Percentiles rank a stretch among this genome's conserved stretches.
These are phyloP conservation scores for Liquidambar formosana DNA, from an alignment of 164 flowering plant species.

Conservation along the genomic window DNA sequence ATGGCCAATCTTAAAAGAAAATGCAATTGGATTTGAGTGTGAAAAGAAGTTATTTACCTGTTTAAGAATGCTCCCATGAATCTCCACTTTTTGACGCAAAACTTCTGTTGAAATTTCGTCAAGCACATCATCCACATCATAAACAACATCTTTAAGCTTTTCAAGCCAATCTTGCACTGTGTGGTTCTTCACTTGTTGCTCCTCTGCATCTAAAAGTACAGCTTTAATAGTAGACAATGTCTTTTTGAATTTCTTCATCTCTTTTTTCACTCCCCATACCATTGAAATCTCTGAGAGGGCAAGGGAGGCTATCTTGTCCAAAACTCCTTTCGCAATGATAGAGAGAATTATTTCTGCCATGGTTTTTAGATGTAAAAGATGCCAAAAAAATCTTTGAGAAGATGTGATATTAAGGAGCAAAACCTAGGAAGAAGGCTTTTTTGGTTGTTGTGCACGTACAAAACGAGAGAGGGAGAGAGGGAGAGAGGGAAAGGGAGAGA, in stretches of 20 bases:
- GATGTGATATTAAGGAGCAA: too few relatives aligned
- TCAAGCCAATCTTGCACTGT: conserved; percentile 13
- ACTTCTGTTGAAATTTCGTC: conserved; percentile 8
- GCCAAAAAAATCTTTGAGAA: too few relatives aligned
- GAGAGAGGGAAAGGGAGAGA: too few relatives aligned
- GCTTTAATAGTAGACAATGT: background rate
- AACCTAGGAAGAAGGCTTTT: too few relatives aligned
- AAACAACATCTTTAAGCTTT: conserved; percentile 8
- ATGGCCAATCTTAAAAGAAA: background rate
- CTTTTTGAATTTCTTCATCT: background rate
- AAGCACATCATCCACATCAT: conserved; percentile 19
- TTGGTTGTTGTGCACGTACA: too few relatives aligned
- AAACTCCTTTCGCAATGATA: background rate
- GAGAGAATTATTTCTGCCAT: background rate
- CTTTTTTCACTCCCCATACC: background rate
- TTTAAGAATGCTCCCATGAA: background rate
- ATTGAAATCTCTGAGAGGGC: background rate
- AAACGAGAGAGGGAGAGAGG: too few relatives aligned
- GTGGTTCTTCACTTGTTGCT: background rate
- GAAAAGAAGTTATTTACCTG: background rate
- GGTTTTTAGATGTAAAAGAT: background rate
- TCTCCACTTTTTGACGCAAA: background rate
- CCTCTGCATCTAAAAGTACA: background rate
- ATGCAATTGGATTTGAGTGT: background rate
- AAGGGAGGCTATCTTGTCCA: background rate